Conservation (phyloP, 2,329 filamentous ascomycete species). For the Aspergillus pseudoterreus region DNA sequence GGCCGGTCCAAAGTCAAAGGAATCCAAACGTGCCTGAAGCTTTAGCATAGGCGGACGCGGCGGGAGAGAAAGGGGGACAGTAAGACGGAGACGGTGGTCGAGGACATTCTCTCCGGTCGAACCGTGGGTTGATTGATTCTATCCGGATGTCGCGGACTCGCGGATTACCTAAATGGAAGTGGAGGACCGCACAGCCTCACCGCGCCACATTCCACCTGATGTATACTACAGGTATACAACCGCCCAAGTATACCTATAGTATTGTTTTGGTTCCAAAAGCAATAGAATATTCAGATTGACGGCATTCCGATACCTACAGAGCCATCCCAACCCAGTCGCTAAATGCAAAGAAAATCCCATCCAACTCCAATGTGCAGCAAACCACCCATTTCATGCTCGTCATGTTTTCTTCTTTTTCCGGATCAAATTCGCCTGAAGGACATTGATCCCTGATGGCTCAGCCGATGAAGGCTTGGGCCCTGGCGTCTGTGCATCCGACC, state of each 20-base stretch:
- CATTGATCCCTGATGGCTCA: slow-evolving; percentile 27
- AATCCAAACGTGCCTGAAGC: slow-evolving; percentile 18
- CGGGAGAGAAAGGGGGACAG: slow-evolving; percentile 1
- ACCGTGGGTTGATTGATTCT: too few relatives aligned
- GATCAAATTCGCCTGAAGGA: slow-evolving; percentile 36
- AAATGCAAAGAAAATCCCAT: slow-evolving; percentile 1
- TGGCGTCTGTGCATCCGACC: slow-evolving; percentile 4
- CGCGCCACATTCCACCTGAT: too few relatives aligned
- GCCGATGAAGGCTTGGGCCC: slow-evolving; percentile 3
- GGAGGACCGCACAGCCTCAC: too few relatives aligned
- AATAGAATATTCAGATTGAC: too few relatives aligned
- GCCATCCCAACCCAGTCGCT: background rate
- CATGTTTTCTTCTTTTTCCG: slow-evolving; percentile 41
- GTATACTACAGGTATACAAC: too few relatives aligned
- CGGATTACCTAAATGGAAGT: too few relatives aligned
- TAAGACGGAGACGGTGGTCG: slow-evolving; percentile 4
- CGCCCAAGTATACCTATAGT: too few relatives aligned
- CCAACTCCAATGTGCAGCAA: slow-evolving; percentile 1
- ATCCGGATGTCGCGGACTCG: too few relatives aligned
- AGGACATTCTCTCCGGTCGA: slow-evolving; percentile 6
- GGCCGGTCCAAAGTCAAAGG: slow-evolving; percentile 20
- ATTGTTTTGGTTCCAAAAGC: too few relatives aligned
- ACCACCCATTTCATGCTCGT: background rate
- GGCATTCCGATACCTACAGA: too few relatives aligned
- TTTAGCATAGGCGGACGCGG: slow-evolving; percentile 27